Evolutionary conservation across 495 filamentous ascomycete species (phyloP), one percentile per base, ranked within the genome.

Genomic region (Xylaria flabelliformis): DNA sequence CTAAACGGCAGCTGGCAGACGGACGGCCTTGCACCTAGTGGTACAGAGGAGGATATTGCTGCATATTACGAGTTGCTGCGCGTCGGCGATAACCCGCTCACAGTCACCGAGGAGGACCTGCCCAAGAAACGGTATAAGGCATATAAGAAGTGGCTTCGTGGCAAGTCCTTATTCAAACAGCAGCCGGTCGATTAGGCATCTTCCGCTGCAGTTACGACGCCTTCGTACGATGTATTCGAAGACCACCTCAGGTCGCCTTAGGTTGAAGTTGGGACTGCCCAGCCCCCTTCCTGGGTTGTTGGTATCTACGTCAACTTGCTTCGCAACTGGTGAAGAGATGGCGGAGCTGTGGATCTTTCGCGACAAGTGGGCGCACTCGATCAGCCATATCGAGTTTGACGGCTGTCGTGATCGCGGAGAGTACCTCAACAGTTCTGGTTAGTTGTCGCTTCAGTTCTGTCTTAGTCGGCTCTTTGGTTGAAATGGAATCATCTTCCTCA

Each of bases 111-210:
- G 51, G 94, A 95, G 76, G 96, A 98, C 80, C 84, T 88, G 61
- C 83, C 85, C 44, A 98, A 96, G 86, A 97, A 97, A 86, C 84
- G 97, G 73, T 99, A 99, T 80, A 97, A 94, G 81, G 93, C 94
- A 0, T 99, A 99, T 81, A 84, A 90, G 76, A 95, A 97, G 81
- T 98, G 95, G 95, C 82, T 98, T 76, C 87, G 90, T 73, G 94
- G 94, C 19, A 97, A 97, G 85, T 94, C 92, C 76, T 84, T 97
- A 72, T 97, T 97, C 77, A 97, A 97, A 83, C 94, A 97, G 87
- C 87, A 89, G 83, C 88, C 91, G 71, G 86, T 92, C 72, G 91
- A 93, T 76, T 83, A 85, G 76, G 76, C 72, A 69, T 76, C 74
- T 62, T 42, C 67, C 61, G 74, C 63, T 46, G 69, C 61, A 15